Evolutionary conservation across 202 grass and related monocot genomes (phyloP).

Genomic region (Digitaria exilis): DNA sequence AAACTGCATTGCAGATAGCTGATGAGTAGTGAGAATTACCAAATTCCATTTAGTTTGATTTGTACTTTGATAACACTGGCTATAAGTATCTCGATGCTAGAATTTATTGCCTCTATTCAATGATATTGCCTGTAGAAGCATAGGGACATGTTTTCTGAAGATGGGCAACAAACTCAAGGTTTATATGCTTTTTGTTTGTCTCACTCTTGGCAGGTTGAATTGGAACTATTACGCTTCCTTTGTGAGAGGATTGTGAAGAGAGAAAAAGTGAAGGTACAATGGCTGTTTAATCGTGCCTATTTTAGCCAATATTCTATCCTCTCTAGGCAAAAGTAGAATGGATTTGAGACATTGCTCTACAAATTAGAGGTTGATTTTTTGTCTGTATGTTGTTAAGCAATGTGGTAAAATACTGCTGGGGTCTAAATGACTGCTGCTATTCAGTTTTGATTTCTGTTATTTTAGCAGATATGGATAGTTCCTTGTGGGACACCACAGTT

Average conservation of each 20-base stretch:
- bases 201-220: conserved; percentile 57
- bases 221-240: conserved; percentile 86
- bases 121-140: not conserved
- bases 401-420: not conserved
- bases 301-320: not conserved
- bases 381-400: not conserved
- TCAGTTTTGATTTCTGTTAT: not conserved
- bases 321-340: not conserved
- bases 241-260: conserved; percentile 89
- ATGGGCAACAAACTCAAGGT: not conserved
- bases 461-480: not conserved
- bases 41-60: not conserved
- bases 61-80: not conserved
- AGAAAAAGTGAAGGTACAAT: conserved; percentile 78
- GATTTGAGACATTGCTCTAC: not conserved
- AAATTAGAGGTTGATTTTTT: not conserved
- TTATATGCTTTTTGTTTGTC: not conserved
- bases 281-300: conserved; percentile 30
- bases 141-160: not conserved
- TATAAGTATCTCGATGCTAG: not conserved
- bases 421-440: not conserved
- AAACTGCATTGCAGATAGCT: not conserved
- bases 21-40: not conserved
- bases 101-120: not conserved
- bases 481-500: not conserved